phyloP scores from a whole-genome alignment of 2,329 filamentous ascomycete genomes.

The Aspergillus sp. region DNA sequence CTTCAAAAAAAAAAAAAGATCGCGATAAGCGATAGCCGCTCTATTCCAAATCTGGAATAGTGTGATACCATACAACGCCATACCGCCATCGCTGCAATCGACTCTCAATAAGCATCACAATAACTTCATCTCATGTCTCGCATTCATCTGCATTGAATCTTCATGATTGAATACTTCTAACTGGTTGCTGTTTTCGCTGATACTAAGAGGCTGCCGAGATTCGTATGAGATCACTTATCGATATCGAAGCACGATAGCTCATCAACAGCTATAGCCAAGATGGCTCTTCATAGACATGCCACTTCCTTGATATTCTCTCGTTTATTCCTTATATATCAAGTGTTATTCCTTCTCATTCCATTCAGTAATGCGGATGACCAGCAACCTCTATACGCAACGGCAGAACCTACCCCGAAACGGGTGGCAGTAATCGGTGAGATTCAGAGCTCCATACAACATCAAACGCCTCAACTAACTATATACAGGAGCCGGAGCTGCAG shows the following conservation, averaged over 20 bases:
- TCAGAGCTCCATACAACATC: neutral
- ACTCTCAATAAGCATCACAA: neutral
- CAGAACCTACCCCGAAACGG: slow-evolving; percentile 17
- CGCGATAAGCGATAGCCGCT: slow-evolving; percentile 17
- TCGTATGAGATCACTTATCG: neutral
- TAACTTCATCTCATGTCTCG: neutral
- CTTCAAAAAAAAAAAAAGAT: slow-evolving; percentile 5
- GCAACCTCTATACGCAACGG: slow-evolving; percentile 13
- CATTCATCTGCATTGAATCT: neutral
- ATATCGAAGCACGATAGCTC: too few species aligned
- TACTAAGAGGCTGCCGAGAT: neutral
- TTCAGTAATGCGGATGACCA: slow-evolving; percentile 17
- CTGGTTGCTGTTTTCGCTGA: neutral
- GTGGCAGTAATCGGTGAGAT: slow-evolving; percentile 31
- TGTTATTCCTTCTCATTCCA: slow-evolving; percentile 11
- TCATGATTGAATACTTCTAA: neutral
- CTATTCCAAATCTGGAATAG: slow-evolving; percentile 9
- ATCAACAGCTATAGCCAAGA: neutral
- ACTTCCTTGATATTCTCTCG: neutral
- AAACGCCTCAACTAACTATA: slow-evolving; percentile 3
- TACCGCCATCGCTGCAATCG: neutral
- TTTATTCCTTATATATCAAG: slow-evolving; percentile 5
- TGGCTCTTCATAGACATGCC: slow-evolving; percentile 1
- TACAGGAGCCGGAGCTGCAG: slow-evolving; percentile 79
- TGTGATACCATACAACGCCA: neutral